Percentiles rank a stretch among this genome's conserved stretches.
Conservation (phyloP, 2,329 filamentous ascomycete genomes). For the Epicoccum sorghinum region DNA sequence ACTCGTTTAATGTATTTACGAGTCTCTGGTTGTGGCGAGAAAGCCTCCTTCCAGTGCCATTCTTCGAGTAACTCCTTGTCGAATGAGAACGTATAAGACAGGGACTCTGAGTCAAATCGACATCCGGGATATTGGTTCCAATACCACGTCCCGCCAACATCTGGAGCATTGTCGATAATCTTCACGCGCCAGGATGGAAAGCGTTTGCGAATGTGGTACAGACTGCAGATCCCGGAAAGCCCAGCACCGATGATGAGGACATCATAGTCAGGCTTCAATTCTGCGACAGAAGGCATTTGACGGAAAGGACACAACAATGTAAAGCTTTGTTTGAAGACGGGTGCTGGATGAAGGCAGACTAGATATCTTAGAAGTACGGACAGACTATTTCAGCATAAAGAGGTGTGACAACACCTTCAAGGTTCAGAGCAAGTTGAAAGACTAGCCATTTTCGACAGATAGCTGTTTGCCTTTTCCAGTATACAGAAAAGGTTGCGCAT, state of each 20-base stretch:
- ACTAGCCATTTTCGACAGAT: not conserved
- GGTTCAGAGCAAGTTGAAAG: not conserved
- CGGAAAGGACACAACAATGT: too few relatives aligned
- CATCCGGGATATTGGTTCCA: slow-evolving; percentile 57
- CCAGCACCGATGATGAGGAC: slow-evolving; percentile 39
- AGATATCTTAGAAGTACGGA: not conserved
- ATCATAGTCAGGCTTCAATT: slow-evolving; percentile 12
- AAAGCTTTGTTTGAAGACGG: not conserved
- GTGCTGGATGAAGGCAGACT: not conserved
- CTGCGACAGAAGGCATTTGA: slow-evolving; percentile 3
- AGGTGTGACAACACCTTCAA: not conserved
- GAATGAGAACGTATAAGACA: slow-evolving; percentile 54
- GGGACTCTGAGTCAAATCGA: slow-evolving; percentile 54
- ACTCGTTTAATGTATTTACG: slow-evolving; percentile 56
- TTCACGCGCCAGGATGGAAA: slow-evolving; percentile 5
- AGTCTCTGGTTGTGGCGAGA: slow-evolving; percentile 51
- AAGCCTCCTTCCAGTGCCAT: slow-evolving; percentile 50
- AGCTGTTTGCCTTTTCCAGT: not conserved
- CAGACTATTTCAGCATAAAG: not conserved
- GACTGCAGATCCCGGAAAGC: slow-evolving; percentile 42
- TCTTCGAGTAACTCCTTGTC: slow-evolving; percentile 51
- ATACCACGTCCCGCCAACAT: slow-evolving; percentile 15
- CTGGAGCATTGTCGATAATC: slow-evolving; percentile 3
- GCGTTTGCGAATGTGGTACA: slow-evolving; percentile 17
- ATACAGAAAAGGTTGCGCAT: not conserved